These are phyloP conservation scores for Hirschfeldia incana DNA, from an alignment of 345 rosid genomes.

Conservation along the genomic window DNA sequence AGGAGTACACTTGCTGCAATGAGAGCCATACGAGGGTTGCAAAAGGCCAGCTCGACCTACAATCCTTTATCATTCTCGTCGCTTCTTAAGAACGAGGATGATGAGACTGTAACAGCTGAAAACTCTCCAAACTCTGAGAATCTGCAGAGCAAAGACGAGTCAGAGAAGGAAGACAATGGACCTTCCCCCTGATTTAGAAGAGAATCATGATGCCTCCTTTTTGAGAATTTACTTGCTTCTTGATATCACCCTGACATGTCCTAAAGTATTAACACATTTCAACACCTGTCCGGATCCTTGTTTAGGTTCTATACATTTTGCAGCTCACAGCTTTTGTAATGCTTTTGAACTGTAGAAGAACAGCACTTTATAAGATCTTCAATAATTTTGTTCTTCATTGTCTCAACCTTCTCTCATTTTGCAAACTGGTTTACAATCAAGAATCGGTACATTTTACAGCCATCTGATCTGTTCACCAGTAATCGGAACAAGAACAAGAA, in stretches of 20 bases:
- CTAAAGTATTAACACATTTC: conserved; percentile 8
- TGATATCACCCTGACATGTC: conserved; percentile 21
- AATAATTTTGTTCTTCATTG: background rate
- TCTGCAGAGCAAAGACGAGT: conserved; percentile 43
- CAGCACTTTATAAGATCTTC: conserved; percentile 16
- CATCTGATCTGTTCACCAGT: conserved; percentile 54
- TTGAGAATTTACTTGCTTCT: conserved; percentile 15
- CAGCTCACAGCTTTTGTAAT: conserved; percentile 8
- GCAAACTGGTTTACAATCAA: background rate
- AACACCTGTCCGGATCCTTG: background rate
- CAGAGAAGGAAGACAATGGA: conserved; percentile 48
- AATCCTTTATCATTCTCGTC: conserved; percentile 76
- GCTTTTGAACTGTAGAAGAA: conserved; percentile 1
- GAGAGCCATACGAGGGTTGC: conserved; percentile 83
- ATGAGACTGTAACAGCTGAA: conserved; percentile 68
- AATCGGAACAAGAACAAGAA: conserved; percentile 76
- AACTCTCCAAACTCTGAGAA: conserved; percentile 61
- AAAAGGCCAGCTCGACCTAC: conserved; percentile 83
- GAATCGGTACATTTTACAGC: background rate
- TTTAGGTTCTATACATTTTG: conserved; percentile 6
- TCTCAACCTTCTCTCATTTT: conserved; percentile 10
- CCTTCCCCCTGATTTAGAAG: conserved; percentile 39
- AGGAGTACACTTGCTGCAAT: conserved; percentile 94
- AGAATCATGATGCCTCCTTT: conserved; percentile 2
- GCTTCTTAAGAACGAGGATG: conserved; percentile 55